Conservation (phyloP, 2,329 filamentous ascomycete species). For the Blastomyces silverae region DNA sequence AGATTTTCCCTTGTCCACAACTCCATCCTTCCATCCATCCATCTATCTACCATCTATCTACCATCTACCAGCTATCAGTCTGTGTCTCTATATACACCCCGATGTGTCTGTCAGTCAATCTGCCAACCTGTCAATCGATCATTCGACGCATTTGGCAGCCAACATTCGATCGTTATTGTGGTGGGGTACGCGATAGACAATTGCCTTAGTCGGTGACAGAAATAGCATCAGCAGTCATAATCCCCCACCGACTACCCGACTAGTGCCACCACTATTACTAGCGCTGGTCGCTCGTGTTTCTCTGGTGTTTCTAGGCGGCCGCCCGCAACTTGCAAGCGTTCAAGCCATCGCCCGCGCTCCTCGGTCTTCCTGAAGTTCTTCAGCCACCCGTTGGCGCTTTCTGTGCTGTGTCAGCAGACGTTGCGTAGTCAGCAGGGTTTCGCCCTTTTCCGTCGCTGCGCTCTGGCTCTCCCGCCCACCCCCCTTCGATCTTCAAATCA, state of each 20-base stretch:
- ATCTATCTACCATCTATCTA: too few relatives aligned
- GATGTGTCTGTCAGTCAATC: too few relatives aligned
- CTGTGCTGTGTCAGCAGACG: background rate
- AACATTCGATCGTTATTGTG: background rate
- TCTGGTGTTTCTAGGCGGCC: background rate
- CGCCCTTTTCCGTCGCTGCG: background rate
- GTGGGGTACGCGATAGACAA: background rate
- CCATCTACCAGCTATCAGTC: too few relatives aligned
- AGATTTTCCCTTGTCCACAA: too few relatives aligned
- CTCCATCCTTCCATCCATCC: too few relatives aligned
- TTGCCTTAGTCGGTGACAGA: background rate
- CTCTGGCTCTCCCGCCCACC: background rate
- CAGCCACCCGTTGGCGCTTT: background rate
- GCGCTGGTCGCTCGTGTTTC: too few relatives aligned
- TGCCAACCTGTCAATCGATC: background rate
- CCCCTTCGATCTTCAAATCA: background rate
- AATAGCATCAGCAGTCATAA: background rate
- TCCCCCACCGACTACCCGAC: too few relatives aligned
- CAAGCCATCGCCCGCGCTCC: too few relatives aligned
- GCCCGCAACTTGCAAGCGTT: background rate
- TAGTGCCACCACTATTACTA: too few relatives aligned
- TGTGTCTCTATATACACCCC: too few relatives aligned
- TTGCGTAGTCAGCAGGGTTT: constrained; percentile 2
- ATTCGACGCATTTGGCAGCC: background rate
- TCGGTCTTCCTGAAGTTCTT: too few relatives aligned